Conservation (phyloP, 2,329 filamentous ascomycete genomes). For the Macrophomina phaseolina region DNA sequence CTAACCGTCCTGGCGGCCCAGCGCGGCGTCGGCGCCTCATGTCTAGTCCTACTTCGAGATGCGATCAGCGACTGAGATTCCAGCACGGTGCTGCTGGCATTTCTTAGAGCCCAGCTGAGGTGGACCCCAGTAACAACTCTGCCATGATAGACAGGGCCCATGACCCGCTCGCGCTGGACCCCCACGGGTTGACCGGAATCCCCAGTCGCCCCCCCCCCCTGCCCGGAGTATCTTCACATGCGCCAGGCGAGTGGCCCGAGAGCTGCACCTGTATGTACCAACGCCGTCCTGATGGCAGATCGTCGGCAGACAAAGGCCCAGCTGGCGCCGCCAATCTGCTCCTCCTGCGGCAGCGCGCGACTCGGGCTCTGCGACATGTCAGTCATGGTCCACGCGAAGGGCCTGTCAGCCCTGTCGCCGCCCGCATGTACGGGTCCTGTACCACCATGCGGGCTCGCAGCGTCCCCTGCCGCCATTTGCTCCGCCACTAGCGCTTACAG, state of each 20-base stretch:
- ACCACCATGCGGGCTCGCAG: background rate
- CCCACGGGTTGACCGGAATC: background rate
- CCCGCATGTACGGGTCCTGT: background rate
- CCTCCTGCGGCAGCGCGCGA: background rate
- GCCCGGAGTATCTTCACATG: background rate
- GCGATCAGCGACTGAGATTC: background rate
- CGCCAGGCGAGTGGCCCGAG: background rate
- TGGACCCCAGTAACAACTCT: background rate
- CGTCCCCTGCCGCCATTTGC: background rate
- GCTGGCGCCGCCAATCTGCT: background rate
- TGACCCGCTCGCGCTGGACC: background rate
- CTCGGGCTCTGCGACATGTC: constrained; percentile 1
- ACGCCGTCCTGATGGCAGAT: background rate
- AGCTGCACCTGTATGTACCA: background rate
- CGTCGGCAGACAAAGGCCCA: background rate
- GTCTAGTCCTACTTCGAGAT: constrained; percentile 2
- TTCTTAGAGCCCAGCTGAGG: background rate
- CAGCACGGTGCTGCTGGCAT: background rate
- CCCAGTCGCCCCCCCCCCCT: too few species aligned
- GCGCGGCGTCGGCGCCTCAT: constrained; percentile 4
- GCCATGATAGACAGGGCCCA: background rate
- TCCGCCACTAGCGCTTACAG: background rate
- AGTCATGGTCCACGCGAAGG: background rate
- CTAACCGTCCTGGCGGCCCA: constrained; percentile 2
- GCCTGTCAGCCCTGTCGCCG: background rate